These are phyloP conservation scores for Backusella tarrabulga DNA, from an alignment of 192 early-diverging fungal species.

Conservation along the genomic window DNA sequence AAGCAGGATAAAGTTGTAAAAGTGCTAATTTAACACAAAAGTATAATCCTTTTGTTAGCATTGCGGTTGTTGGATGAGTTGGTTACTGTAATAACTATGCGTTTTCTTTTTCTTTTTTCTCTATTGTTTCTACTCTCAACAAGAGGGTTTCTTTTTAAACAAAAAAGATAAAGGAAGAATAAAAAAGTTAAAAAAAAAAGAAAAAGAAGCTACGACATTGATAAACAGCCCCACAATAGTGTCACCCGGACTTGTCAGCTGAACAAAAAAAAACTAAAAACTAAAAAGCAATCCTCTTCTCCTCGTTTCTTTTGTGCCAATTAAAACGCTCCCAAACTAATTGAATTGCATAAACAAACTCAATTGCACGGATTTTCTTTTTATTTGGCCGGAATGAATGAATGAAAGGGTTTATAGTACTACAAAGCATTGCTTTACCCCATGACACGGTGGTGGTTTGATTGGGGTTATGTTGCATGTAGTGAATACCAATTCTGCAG, in stretches of 20 bases:
- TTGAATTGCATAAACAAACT: constrained; percentile 5
- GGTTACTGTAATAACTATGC: neutral
- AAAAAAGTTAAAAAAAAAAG: neutral
- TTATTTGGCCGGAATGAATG: neutral
- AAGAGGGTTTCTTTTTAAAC: neutral
- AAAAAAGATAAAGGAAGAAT: neutral
- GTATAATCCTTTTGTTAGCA: constrained; percentile 21
- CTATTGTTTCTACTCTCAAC: neutral
- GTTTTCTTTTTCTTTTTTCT: neutral
- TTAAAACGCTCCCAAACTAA: neutral
- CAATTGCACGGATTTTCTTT: neutral
- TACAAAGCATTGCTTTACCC: neutral
- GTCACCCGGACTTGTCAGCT: constrained; percentile 2
- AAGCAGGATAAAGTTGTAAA: constrained; percentile 37
- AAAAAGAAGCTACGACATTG: neutral
- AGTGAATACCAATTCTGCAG: neutral
- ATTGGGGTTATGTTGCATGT: neutral
- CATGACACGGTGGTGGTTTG: neutral
- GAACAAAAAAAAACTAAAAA: neutral
- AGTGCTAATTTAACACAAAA: constrained; percentile 28
- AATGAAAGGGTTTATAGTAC: neutral
- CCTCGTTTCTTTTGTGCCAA: constrained; percentile 2
- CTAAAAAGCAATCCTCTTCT: neutral
- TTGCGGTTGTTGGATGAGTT: neutral
- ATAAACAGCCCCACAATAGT: neutral